Percentiles rank a stretch among this genome's conserved stretches.
phyloP scores from a whole-genome alignment of 441 rosid species.

The Metrosideros polymorpha region DNA sequence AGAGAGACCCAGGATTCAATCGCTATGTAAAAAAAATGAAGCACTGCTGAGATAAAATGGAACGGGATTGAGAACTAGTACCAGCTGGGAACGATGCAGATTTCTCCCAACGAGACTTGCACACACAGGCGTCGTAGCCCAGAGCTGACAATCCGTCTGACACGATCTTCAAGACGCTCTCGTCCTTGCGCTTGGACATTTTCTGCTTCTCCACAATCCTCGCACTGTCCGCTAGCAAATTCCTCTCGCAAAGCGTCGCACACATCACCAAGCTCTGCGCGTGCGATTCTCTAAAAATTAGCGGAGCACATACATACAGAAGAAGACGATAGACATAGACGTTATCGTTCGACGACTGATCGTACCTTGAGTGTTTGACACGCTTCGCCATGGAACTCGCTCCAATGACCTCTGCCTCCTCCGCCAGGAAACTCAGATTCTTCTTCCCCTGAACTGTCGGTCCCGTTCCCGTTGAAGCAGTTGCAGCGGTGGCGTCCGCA shows the following conservation, averaged over 20 bases:
- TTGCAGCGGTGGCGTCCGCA: slow-evolving; percentile 52
- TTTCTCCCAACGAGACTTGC: slow-evolving; percentile 86
- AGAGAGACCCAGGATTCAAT: background rate
- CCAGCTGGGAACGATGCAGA: slow-evolving; percentile 60
- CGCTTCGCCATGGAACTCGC: slow-evolving; percentile 28
- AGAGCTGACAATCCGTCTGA: slow-evolving; percentile 40
- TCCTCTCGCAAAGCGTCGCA: slow-evolving; percentile 40
- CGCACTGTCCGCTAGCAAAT: slow-evolving; percentile 45
- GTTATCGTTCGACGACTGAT: background rate
- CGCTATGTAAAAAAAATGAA: background rate
- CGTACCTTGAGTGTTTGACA: slow-evolving; percentile 58
- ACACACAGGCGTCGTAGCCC: slow-evolving; percentile 65
- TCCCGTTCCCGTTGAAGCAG: slow-evolving; percentile 48
- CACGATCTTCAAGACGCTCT: slow-evolving; percentile 36
- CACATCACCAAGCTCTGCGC: slow-evolving; percentile 61
- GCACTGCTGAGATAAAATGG: background rate
- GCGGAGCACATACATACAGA: background rate
- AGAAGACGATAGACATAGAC: background rate
- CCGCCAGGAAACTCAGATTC: slow-evolving; percentile 32
- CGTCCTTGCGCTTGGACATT: slow-evolving; percentile 43
- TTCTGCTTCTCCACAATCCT: slow-evolving; percentile 60
- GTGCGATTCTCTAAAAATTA: background rate
- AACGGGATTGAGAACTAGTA: slow-evolving; percentile 12
- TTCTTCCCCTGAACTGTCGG: slow-evolving; percentile 57
- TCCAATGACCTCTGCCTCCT: background rate